Percentiles rank a stretch among this genome's conserved stretches.
phyloP scores from a whole-genome alignment of 257 asterid genomes.

The Plantago elongata region DNA sequence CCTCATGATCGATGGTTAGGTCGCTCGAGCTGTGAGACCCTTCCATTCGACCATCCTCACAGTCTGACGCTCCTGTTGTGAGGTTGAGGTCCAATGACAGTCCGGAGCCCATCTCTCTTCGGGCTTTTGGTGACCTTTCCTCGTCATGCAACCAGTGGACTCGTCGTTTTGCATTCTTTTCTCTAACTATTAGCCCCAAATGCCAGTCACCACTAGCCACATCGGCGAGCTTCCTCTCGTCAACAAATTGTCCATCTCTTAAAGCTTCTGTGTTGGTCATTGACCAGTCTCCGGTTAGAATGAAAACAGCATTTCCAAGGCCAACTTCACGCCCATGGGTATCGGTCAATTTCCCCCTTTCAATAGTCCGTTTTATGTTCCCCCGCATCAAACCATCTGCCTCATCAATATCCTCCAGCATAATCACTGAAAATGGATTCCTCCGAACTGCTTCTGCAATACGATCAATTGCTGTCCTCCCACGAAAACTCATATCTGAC shows the following conservation, averaged over 20 bases:
- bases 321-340: conserved; percentile 84
- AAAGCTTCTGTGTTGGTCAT: conserved; percentile 29
- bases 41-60: conserved; percentile 48
- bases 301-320: conserved; percentile 72
- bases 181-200: conserved; percentile 49
- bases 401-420: conserved; percentile 83
- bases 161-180: conserved; percentile 48
- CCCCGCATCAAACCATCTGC: conserved; percentile 57
- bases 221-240: conserved; percentile 41
- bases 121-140: conserved; percentile 33
- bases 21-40: conserved; percentile 80
- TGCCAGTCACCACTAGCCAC: conserved; percentile 52
- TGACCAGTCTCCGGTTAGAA: conserved; percentile 85
- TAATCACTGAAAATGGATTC: conserved; percentile 69
- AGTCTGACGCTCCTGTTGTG: conserved; percentile 23
- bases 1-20: conserved; percentile 68
- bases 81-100: conserved; percentile 72
- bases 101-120: conserved; percentile 40
- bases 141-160: conserved; percentile 40
- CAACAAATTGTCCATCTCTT: conserved; percentile 31
- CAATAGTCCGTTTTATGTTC: conserved; percentile 58
- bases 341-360: conserved; percentile 69
- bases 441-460: conserved; percentile 68
- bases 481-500: conserved; percentile 44
- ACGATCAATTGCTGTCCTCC: conserved; percentile 73